Evolutionary conservation across 2,329 filamentous ascomycete genomes (phyloP).

Genomic region (Bisporella sp.): DNA sequence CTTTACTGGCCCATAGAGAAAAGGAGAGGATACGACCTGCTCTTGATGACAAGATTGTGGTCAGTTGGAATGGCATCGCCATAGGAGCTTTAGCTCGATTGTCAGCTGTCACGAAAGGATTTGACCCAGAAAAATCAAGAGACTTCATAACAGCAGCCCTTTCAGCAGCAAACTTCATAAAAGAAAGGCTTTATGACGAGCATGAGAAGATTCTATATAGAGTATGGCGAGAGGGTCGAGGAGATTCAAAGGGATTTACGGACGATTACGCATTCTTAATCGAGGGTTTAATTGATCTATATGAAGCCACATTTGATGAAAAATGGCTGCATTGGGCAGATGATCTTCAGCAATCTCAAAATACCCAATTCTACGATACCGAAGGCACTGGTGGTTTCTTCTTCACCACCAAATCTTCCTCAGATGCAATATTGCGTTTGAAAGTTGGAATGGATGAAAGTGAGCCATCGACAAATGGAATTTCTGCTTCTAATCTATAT

Average conservation of each 20-base stretch:
- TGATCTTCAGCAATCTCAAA: slow-evolving; percentile 70
- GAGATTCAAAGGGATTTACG: slow-evolving; percentile 67
- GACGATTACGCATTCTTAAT: slow-evolving; percentile 94
- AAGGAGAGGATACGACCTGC: slow-evolving; percentile 68
- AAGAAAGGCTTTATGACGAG: slow-evolving; percentile 63
- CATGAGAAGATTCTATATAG: slow-evolving; percentile 59
- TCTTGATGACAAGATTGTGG: slow-evolving; percentile 82
- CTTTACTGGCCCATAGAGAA: slow-evolving; percentile 65
- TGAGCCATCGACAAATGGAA: slow-evolving; percentile 82
- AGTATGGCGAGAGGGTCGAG: slow-evolving; percentile 62
- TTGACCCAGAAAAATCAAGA: slow-evolving; percentile 49
- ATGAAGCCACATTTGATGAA: slow-evolving; percentile 74
- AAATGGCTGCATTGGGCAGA: slow-evolving; percentile 75
- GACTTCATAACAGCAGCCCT: slow-evolving; percentile 60
- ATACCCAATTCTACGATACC: slow-evolving; percentile 68
- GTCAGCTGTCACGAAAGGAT: slow-evolving; percentile 56
- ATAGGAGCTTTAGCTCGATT: slow-evolving; percentile 76
- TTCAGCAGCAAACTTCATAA: slow-evolving; percentile 66
- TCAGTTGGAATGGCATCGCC: slow-evolving; percentile 82
- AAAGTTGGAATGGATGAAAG: slow-evolving; percentile 88
- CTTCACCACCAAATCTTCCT: slow-evolving; percentile 54
- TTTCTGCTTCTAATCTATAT: slow-evolving; percentile 82
- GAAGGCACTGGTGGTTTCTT: slow-evolving; percentile 55
- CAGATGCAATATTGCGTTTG: slow-evolving; percentile 72
- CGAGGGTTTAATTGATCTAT: slow-evolving; percentile 74